phyloP scores from a whole-genome alignment of 78 protist genomes.

The Dictyostelium discoideum region DNA sequence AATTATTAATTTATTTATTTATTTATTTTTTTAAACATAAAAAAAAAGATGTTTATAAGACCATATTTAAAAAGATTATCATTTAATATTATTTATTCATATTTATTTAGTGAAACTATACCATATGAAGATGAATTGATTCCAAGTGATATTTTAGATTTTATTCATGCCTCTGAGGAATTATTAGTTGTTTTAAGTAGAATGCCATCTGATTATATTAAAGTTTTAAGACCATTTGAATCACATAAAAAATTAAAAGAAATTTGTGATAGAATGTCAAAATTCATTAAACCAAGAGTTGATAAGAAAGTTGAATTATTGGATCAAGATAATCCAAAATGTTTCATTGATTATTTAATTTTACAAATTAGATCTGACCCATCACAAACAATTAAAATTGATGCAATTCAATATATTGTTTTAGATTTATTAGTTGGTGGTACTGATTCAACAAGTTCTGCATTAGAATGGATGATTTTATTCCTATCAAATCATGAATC shows the following conservation, averaged over 20 bases:
- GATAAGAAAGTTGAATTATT: background rate
- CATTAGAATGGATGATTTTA: slow-evolving; percentile 47
- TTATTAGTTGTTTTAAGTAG: background rate
- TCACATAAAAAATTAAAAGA: background rate
- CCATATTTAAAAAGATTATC: slow-evolving; percentile 38
- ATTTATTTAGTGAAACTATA: slow-evolving; percentile 9
- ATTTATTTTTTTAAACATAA: background rate
- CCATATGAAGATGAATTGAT: slow-evolving; percentile 1
- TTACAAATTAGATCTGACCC: slow-evolving; percentile 21
- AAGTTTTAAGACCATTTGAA: background rate
- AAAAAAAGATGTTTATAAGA: slow-evolving; percentile 9
- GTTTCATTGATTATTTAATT: slow-evolving; percentile 44
- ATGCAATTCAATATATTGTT: slow-evolving; percentile 16
- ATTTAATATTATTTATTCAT: slow-evolving; percentile 34
- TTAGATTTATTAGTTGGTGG: slow-evolving; percentile 68
- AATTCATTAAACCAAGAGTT: slow-evolving; percentile 10
- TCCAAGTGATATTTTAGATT: background rate
- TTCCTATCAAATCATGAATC: slow-evolving; percentile 27
- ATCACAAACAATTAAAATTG: background rate
- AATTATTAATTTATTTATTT: no score
- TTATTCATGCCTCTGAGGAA: background rate
- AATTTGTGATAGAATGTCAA: background rate
- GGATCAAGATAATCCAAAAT: slow-evolving; percentile 43
- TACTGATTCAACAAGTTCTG: slow-evolving; percentile 32
- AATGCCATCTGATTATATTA: slow-evolving; percentile 40